Base-by-base conservation (phyloP, 306 rosid species). In the Dalbergia cultrata region DNA sequence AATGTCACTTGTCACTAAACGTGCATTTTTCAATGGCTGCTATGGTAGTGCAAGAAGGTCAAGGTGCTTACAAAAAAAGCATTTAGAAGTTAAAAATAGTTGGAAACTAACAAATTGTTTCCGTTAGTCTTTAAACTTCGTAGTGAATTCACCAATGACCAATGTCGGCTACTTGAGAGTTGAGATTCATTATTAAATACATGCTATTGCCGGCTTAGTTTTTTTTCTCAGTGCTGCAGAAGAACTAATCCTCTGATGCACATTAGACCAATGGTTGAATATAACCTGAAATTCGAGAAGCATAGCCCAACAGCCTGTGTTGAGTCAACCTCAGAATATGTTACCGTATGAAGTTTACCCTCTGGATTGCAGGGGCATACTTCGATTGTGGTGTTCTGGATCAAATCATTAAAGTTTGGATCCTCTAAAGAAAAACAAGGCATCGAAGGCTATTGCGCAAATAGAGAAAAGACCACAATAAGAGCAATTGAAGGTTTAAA, bases 31-130 rank as follows among this genome's bases (percentile, higher is more conserved):
- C 50, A 67, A 90, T 94, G 87, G 94, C 89, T 77, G 92, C 92
- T 21, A 85, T 88, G 59, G 90, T 90, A 62, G 91, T 88, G 69
- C 90, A 91, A 56, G 88, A 85, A 58, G 89, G 92, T 47, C 97
- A 88, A 86, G 82, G 91, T n/a, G 33, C 90, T 85, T 59, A 86
- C 90, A 13, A 83, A 89, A 74, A 85, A 89, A 70, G 85, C 92
- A 8, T 89, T 89, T 65, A 84, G 94, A 86, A 88, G 93, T 84
- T 80, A 85, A 87, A 50, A 75, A 41, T 78, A 88, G 94, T 81
- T 91, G 91, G 94, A 26, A 93, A 89, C 79, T 83, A 71, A 53
- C 17, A 39, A 14, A 9, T 53, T 16, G 39, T 13, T 37, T 11
- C 39, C 67, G 18, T 1, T 43, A 66, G 14, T 53, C 22, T 21